Base-by-base conservation (phyloP, 345 rosid species). In the Hevea brasiliensis region DNA sequence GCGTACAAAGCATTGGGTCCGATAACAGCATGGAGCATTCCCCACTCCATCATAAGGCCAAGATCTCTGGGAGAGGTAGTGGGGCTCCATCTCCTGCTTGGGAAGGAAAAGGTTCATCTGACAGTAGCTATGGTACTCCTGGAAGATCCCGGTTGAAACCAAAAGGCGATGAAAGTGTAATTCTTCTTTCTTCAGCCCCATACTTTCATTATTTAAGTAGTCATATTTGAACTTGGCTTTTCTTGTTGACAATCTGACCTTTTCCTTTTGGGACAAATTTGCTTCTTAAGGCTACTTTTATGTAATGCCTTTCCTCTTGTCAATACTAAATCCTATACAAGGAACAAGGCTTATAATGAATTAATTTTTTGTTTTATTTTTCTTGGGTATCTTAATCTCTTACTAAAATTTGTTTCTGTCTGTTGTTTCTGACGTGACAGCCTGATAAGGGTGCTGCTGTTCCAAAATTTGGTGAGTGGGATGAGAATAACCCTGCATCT, bases 401-500 rank as follows among this genome's bases (percentile, higher is more conserved):
- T 15, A 11, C 45, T 55, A 24, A 60, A 44, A 10, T 42, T 18
- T 72, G 21, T 57, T 76, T 42, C 58, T 72, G 37, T n/a, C 37
- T 32, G 37, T 32, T 32, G 37, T 61, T 75, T 29, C 53, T 74
- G 65, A 21, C 79, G 51, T 29, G 42, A 37, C 75, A 91, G 98
- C 88, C 89, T 14, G 95, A 89, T 1, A 77, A 74, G 74, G 89
- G 90, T 26, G 88, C 96, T 26, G 92, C 90, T 72, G 96, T 94
- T 68, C 97, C 98, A 3, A 94, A 85, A 72, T 94, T 94, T 37
- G 98, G 98, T 0, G 97, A 87, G 1, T 94, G 97, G 98, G 96
- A 94, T 35, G 93, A 92, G 83, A 91, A 73, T 41, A 84, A 94
- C 69, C 94, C 97, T 1, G 75, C 97, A 8, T 84, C 97, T 8